A percentile compares a stretch with the other conserved stretches of the same genome.
Conservation (phyloP, 2,329 filamentous ascomycete species). For the Mollisiaceae sp. region DNA sequence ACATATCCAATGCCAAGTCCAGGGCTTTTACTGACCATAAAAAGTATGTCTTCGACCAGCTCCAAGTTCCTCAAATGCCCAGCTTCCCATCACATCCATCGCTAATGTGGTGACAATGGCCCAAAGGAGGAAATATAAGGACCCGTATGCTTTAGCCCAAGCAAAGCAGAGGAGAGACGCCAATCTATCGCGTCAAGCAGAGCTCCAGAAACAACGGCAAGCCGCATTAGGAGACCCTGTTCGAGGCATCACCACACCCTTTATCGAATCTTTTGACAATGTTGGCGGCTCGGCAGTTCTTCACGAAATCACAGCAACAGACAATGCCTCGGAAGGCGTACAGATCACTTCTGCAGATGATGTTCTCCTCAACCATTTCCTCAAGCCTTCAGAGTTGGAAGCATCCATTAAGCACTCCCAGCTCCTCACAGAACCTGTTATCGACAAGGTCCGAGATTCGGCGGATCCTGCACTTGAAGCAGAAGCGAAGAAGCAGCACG, state of each 20-base stretch:
- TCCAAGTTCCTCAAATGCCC: conserved; percentile 51
- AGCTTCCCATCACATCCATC: conserved; percentile 64
- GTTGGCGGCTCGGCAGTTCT: conserved; percentile 45
- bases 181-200: conserved; percentile 76
- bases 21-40: conserved; percentile 16
- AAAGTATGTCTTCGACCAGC: conserved; percentile 66
- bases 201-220: conserved; percentile 68
- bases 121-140: conserved; percentile 70
- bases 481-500: conserved; percentile 49
- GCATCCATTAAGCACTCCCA: conserved; percentile 70
- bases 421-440: conserved; percentile 65
- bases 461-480: conserved; percentile 51
- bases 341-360: conserved; percentile 52
- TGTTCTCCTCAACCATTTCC: conserved; percentile 74
- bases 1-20: not conserved
- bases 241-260: conserved; percentile 78
- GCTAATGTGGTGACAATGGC: conserved; percentile 64
- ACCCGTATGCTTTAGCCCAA: conserved; percentile 84
- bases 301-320: conserved; percentile 34
- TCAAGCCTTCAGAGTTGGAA: conserved; percentile 71
- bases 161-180: conserved; percentile 82
- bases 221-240: conserved; percentile 77
- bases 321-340: conserved; percentile 51
- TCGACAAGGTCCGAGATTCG: conserved; percentile 42
- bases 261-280: conserved; percentile 80